phyloP scores from a whole-genome alignment of 1,139 yeast species.

The Suhomyces guaymorum region DNA sequence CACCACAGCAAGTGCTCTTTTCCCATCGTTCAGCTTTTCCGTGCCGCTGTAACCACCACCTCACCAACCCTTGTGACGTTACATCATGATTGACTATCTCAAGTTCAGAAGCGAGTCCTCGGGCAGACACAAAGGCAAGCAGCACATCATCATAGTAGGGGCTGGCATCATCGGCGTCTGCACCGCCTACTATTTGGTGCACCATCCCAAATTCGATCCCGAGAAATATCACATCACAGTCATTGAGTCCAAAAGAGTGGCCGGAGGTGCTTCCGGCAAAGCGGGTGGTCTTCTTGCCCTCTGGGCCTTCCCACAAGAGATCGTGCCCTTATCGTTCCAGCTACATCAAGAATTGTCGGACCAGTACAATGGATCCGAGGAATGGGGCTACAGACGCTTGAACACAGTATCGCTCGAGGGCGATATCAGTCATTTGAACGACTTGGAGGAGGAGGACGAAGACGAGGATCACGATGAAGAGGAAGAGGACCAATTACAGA shows the following conservation, averaged over 20 bases:
- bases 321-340: conserved; percentile 84
- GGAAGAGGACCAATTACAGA: conserved; percentile 7
- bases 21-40: neutral
- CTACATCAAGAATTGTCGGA: conserved; percentile 83
- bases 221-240: conserved; percentile 77
- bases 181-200: conserved; percentile 84
- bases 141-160: conserved; percentile 76
- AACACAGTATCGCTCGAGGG: conserved; percentile 90
- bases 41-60: neutral
- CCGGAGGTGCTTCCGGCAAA: conserved; percentile 97
- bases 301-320: conserved; percentile 96
- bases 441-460: conserved; percentile 22
- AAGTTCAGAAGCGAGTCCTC: conserved; percentile 49
- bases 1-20: conserved; percentile 2
- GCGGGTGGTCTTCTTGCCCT: conserved; percentile 94
- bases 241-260: conserved; percentile 88
- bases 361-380: conserved; percentile 72
- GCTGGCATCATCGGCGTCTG: conserved; percentile 97
- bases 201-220: conserved; percentile 78
- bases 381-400: conserved; percentile 92
- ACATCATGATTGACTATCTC: conserved; percentile 36
- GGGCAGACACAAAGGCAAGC: conserved; percentile 59
- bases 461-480: conserved; percentile 14
- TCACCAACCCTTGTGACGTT: neutral
- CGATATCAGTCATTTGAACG: conserved; percentile 49